Evolutionary conservation across 2,329 filamentous ascomycete species (phyloP).

Genomic region (Fusarium pininemorale): DNA sequence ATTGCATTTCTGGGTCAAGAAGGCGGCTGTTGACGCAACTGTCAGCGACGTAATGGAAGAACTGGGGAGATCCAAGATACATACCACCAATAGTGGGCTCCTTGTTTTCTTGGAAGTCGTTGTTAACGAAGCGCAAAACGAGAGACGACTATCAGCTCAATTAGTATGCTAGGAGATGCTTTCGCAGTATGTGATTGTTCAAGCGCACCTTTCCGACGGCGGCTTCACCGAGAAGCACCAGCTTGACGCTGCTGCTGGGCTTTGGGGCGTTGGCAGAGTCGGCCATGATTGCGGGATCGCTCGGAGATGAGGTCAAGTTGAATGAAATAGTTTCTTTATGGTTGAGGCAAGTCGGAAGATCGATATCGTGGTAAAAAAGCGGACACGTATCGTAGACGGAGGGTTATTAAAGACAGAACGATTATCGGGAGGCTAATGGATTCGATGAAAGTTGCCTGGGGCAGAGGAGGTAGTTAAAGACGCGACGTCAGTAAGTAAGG

Average conservation of each 20-base stretch:
- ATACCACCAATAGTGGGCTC: slow-evolving; percentile 98
- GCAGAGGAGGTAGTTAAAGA: slow-evolving; percentile 31
- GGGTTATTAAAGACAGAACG: neutral
- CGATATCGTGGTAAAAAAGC: neutral
- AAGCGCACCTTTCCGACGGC: slow-evolving; percentile 91
- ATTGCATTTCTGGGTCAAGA: slow-evolving; percentile 98
- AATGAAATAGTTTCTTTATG: neutral
- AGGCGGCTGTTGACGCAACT: slow-evolving; percentile 73
- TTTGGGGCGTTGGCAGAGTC: slow-evolving; percentile 75
- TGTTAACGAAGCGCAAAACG: slow-evolving; percentile 98
- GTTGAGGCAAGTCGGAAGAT: neutral
- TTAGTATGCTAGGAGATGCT: slow-evolving; percentile 13
- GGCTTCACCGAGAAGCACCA: slow-evolving; percentile 95
- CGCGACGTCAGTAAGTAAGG: slow-evolving; percentile 25
- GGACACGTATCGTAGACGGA: slow-evolving; percentile 9
- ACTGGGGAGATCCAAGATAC: slow-evolving; percentile 42
- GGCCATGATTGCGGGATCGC: slow-evolving; percentile 47
- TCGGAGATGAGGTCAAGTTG: slow-evolving; percentile 26
- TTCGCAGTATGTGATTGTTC: neutral
- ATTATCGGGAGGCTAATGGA: neutral
- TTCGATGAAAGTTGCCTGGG: slow-evolving; percentile 30
- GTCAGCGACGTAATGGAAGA: slow-evolving; percentile 23
- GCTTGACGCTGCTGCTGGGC: slow-evolving; percentile 99
- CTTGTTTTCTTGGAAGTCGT: slow-evolving; percentile 99
- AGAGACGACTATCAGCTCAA: slow-evolving; percentile 79